Base-by-base conservation (phyloP, 208 protist species). In the Strigomonas culicis region DNA sequence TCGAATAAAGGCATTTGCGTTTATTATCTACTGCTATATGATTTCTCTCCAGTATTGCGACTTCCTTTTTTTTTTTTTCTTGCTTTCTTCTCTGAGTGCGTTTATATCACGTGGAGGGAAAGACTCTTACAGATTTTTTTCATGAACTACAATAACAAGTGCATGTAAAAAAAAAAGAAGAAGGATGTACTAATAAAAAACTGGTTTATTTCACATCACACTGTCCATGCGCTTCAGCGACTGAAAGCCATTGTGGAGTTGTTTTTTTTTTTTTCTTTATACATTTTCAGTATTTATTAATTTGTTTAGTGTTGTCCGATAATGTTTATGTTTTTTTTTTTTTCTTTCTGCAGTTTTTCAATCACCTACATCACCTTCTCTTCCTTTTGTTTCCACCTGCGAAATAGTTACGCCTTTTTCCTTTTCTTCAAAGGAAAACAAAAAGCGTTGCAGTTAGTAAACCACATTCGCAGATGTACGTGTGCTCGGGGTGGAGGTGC, bases 21-120 rank as follows among this genome's bases (percentile, higher is more conserved):
- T 4, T 50, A 25, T 36, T 47, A 3, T 13, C 61, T 53, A 13
- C 8, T 64, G 10, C 25, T 46, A 30, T 62, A 53, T 50, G 13
- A 63, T 70, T 75, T 64, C 59, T 57, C 28, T 15, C 22, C 30
- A 22, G 25, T 59, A 17, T 67, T 51, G 15, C 11, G 6, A 21
- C 21, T 75, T 41, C 36, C 17, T 4, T 70, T 22, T 65, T 57
- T 59, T 43, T 52, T 55, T 58, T 44, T 46, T 31, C 28, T 66
- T 27, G 34, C n/a, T 63, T 64, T 30, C 57, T 17, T 59, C 24
- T 47, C 31, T 57, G 6, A 28, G 56, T 65, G 11, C 57, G 15
- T 65, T 50, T 53, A 52, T 41, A 30, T 7, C 6, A 22, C 24
- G 30, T 62, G 57, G 15, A 25, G 15, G 28, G 15, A 2, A 22